Base-by-base conservation (phyloP, 2,329 filamentous ascomycete genomes). In the Plenodomus biglobosus region DNA sequence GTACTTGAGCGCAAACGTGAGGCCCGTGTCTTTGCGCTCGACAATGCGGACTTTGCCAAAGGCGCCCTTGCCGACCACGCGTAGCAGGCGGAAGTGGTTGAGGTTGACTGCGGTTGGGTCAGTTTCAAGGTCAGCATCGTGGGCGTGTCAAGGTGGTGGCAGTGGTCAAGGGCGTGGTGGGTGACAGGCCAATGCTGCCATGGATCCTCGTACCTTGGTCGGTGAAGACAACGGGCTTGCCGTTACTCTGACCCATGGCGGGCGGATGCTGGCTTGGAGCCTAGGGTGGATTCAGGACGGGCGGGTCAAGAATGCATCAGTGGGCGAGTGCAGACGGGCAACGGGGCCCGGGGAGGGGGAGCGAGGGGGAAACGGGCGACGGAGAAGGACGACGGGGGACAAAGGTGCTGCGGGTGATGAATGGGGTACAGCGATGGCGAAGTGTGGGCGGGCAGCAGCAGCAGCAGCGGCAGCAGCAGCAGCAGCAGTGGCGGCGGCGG, bases 1-100 rank as follows among this genome's bases (percentile, higher is more conserved):
- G 73, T 97, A 97, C 75, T 99, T 99, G 58, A 99, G 81, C 38
- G 94, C 94, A 74, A 99, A 99, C 2, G 92, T 92, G 64, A 97
- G 76, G 47, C 86, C 87, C 1, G 91, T 96, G 70, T 99, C 94
- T 75, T 97, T 97, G 61, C 92, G 85, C 80, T 99, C 94, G 68
- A 99, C 94, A 61, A 99, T 99, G 66, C 94, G 88, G 53, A 99
- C 94, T 76, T 99, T 99, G 66, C 94, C 94, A 78, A 99, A 99
- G 48, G 94, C 94, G 66, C 94, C 94, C 74, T 96, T 95, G 59
- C 94, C 94, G 61, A 99, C 94, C 56, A 99, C 94, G 69, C 94
- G 87, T 58, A 97, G 78, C 46, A 99, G 81, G 59, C 92, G 89
- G 75, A 99, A 99, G 75, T 99, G 94, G 69, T 96, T 96, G 63